Evolutionary conservation across 2,329 filamentous ascomycete genomes (phyloP), one percentile per base, ranked within the genome.

Genomic region (Gaeumannomyces tritici): DNA sequence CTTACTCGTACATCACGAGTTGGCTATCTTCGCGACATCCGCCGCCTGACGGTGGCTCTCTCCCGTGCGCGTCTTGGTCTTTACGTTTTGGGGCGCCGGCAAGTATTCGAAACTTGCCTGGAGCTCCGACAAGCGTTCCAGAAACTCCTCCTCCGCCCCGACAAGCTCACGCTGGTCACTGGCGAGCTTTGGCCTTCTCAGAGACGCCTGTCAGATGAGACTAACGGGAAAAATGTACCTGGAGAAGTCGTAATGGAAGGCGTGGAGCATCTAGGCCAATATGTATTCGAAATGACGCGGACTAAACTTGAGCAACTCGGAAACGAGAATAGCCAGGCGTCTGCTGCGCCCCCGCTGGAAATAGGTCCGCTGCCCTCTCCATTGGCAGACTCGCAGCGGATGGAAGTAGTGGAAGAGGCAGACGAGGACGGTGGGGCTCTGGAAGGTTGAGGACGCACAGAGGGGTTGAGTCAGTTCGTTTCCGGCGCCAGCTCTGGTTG

Each of bases 241-340:
- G 82, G 82, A 15, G 82, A 84, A 69, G 88, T 86, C 1, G 80
- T 85, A 26, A 98, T 99, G 90, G 90, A 93, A 69, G 85, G 89
- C 42, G 88, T 98, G 1, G 93, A 99, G 77, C 95, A 99, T 77
- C 75, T 99, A 47, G 95, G 95, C 0, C 89, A 96, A 75, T 99
- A 97, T 73, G 93, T 99, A 27, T 96, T 86, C 72, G 91, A 99
- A 74, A 99, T 99, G 91, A 96, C 92, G 4, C 84, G 89, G 58
- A 84, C 82, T 1, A 80, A 75, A 70, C 66, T 83, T 47, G 74
- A 79, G 70, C 80, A 84, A 69, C 65, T 85, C 57, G 75, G 77
- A 60, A 74, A 69, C 12, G 79, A 76, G 60, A 71, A 70, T 27
- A 72, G 72, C 9, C 63, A 73, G 57, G 66, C 69, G 3, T 21